These are phyloP conservation scores for Cladosporium colombiae DNA, from an alignment of 2,329 filamentous ascomycete species.

Conservation along the genomic window DNA sequence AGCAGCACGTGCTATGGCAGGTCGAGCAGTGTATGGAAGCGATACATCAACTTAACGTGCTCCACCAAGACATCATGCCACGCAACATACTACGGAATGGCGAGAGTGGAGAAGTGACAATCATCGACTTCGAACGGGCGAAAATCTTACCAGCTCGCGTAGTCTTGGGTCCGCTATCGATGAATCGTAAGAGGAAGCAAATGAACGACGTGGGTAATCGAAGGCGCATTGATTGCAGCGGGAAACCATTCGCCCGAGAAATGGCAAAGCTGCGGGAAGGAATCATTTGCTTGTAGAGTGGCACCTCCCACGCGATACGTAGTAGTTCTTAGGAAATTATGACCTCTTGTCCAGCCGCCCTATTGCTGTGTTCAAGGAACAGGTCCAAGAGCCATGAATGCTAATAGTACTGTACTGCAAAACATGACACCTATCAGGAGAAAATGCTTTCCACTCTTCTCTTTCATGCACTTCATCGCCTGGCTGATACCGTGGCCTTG, in stretches of 20 bases:
- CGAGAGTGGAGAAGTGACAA: not conserved
- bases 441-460: conserved; percentile 12
- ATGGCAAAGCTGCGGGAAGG: not conserved
- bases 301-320: too few species aligned
- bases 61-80: not conserved
- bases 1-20: not conserved
- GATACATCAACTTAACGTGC: not conserved
- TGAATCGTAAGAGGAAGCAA: not conserved
- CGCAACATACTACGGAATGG: not conserved
- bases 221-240: not conserved
- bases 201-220: not conserved
- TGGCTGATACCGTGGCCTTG: conserved; percentile 13
- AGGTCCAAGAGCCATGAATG: not conserved
- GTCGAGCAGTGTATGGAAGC: not conserved
- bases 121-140: conserved; percentile 6
- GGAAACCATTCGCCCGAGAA: not conserved
- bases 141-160: not conserved
- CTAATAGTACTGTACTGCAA: not conserved
- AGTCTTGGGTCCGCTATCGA: not conserved
- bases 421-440: conserved; percentile 5
- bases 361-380: conserved; percentile 4
- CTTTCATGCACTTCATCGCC: conserved; percentile 10
- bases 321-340: not conserved
- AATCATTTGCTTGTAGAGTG: not conserved
- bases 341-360: conserved; percentile 5